Evolutionary conservation across 108 stramenopile species (phyloP), one percentile per base, ranked within the genome.

Genomic region (Cylindrotheca closterium): DNA sequence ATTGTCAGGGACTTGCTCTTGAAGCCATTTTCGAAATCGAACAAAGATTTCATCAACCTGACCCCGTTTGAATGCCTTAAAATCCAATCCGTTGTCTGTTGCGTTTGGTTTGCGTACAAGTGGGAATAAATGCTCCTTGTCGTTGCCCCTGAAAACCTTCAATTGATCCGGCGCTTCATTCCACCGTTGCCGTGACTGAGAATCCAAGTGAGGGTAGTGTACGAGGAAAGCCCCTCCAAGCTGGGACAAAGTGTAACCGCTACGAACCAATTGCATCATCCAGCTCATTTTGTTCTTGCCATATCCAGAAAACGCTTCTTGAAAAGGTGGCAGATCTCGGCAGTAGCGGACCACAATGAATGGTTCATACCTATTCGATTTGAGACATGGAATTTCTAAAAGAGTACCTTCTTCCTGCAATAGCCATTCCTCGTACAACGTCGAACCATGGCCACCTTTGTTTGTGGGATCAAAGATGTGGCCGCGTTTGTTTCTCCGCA

Each of bases 221-320:
- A 87, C 67, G 1, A 88, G 59, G 60, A 83, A 93, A n/a, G 75
- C 80, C 45, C 79, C 83, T 2, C 64, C 72, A 1, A 93, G 46
- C 73, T 90, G 92, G 10, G 60, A 66, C 48, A 93, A 79, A 18
- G 25, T 46, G 51, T 82, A 93, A 46, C 88, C 88, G 25, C 30
- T 58, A 25, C 81, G 71, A 10, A 84, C 60, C 25, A 93, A 33
- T 60, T 88, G 87, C 92, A 89, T 88, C 32, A 82, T 82, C 88
- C 87, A 88, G 21, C 81, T 83, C 67, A 91, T 75, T 73, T 88
- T 94, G 54, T 94, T 94, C 55, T 91, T 91, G 2, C 93, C 93
- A 54, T 94, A 94, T 0, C 93, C 93, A 0, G 78, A 70, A 58
- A 94, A 91, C 19, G 71, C 73, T 60, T 74, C 70, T 58, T 89